Evolutionary conservation across 169 alveolate genomes (phyloP).

Genomic region (Plasmodium yoelii): DNA sequence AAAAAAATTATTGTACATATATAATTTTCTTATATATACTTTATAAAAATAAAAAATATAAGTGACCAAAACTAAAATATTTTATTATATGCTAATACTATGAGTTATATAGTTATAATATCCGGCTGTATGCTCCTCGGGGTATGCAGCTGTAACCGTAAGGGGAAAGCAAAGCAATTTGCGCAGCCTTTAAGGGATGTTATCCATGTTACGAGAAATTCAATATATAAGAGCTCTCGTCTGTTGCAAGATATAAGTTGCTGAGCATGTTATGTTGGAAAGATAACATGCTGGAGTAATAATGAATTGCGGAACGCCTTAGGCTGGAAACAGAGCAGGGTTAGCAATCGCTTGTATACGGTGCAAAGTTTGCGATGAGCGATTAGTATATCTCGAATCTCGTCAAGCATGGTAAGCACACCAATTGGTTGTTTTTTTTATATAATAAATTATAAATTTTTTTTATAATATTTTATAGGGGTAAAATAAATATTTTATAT

Average conservation of each 20-base stretch:
- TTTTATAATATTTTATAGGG: background rate
- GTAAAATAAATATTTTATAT: too few species aligned
- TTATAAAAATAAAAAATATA: background rate
- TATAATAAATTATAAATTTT: background rate
- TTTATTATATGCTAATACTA: conserved; percentile 29
- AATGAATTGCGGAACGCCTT: conserved; percentile 71
- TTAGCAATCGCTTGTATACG: conserved; percentile 73
- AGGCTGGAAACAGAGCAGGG: conserved; percentile 80
- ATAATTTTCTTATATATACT: too few species aligned
- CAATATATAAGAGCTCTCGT: conserved; percentile 32
- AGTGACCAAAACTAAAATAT: conserved; percentile 22
- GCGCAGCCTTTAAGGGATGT: conserved; percentile 41
- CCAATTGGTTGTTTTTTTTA: conserved; percentile 18
- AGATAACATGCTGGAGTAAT: conserved; percentile 65
- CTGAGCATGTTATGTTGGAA: conserved; percentile 48
- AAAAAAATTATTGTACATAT: background rate
- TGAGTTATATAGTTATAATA: background rate
- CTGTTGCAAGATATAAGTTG: conserved; percentile 69
- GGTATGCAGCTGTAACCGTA: conserved; percentile 50
- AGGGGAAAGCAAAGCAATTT: conserved; percentile 29
- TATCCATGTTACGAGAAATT: conserved; percentile 21
- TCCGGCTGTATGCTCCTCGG: conserved; percentile 43
- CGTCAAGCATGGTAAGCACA: conserved; percentile 42
- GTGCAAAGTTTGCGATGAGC: conserved; percentile 74
- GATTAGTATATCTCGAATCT: conserved; percentile 14